Evolutionary conservation across 2,329 filamentous ascomycete species (phyloP), one percentile per base, ranked within the genome.

Genomic region (Aspergillus piperis): DNA sequence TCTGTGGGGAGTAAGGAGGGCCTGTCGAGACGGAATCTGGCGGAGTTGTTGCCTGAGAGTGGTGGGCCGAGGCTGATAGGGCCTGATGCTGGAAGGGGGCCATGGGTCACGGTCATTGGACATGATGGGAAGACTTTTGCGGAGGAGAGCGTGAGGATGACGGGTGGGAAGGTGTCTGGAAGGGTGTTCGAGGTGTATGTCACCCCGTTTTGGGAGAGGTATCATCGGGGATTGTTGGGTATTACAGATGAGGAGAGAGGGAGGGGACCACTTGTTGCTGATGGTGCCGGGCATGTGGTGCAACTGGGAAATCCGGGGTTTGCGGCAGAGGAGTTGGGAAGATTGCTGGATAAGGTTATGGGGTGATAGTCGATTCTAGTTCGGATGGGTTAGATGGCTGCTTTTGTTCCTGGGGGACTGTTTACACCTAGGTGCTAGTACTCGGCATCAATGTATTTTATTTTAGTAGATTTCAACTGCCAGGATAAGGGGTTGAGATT

Each of bases 41-140:
- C 74, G 0, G 62, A 61, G 3, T 65, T 84, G 3, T 69, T 86
- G 1, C 83, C 83, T 0, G 59, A 72, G 2, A 72, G 79, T 2
- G 75, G 81, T 59, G 60, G 58, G 4, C 83, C 83, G 0, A 63
- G 54, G 19, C 67, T 86, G 4, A 64, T 75, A 7, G 75, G 75
- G 2, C 73, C 72, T 23, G 41, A 23, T 23, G 70, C 65, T 2
- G 75, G 73, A 2, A 66, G 58, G 8, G 59, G 62, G 8, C 80
- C 81, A 0, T 78, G 75, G 56, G 64, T 85, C 19, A 81, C 78
- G 0, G 82, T 86, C 2, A 79, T 84, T 0, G 83, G 82, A 0
- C 84, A 86, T 68, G 83, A 85, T 56, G 80, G 78, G 70, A 78
- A 82, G 8, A 73, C 74, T 1, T 86, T 86, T 66, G 82, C 82